Percentiles rank a stretch among this genome's conserved stretches.
Evolutionary conservation across 768 basidiomycete genomes (phyloP).

Genomic region (Lentinus tigrinus): DNA sequence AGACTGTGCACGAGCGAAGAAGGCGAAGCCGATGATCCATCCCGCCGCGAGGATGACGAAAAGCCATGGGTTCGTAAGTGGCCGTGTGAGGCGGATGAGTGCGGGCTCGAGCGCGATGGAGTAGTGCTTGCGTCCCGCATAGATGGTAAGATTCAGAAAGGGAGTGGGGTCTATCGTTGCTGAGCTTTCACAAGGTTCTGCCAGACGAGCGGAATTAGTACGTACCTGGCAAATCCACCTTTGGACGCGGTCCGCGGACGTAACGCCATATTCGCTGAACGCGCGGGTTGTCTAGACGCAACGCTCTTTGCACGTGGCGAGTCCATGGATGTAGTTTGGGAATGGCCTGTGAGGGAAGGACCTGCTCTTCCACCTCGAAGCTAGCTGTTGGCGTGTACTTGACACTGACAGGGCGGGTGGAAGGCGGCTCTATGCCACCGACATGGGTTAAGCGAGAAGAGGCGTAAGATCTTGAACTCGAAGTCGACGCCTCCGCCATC

Average conservation of each 20-base stretch:
- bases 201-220: conserved; percentile 4
- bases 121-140: conserved; percentile 23
- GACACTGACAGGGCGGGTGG: background rate
- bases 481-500: conserved; percentile 8
- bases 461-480: conserved; percentile 6
- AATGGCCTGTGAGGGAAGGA: background rate
- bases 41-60: conserved; percentile 52
- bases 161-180: conserved; percentile 47
- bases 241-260: conserved; percentile 61
- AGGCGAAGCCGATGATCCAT: conserved; percentile 72
- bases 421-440: background rate
- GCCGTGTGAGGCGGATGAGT: conserved; percentile 50
- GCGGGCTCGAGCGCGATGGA: conserved; percentile 48
- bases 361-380: conserved; percentile 17
- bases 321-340: background rate
- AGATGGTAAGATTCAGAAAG: conserved; percentile 50
- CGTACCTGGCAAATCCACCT: conserved; percentile 48
- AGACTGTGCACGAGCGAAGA: conserved; percentile 70
- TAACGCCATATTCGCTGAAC: conserved; percentile 33
- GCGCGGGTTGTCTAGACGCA: conserved; percentile 18
- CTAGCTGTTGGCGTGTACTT: conserved; percentile 7
- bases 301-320: background rate
- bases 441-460: conserved; percentile 18
- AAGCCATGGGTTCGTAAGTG: conserved; percentile 51
- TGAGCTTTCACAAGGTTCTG: conserved; percentile 3